phyloP scores from a whole-genome alignment of 768 basidiomycete species.

The Cystobasidium tubakii region DNA sequence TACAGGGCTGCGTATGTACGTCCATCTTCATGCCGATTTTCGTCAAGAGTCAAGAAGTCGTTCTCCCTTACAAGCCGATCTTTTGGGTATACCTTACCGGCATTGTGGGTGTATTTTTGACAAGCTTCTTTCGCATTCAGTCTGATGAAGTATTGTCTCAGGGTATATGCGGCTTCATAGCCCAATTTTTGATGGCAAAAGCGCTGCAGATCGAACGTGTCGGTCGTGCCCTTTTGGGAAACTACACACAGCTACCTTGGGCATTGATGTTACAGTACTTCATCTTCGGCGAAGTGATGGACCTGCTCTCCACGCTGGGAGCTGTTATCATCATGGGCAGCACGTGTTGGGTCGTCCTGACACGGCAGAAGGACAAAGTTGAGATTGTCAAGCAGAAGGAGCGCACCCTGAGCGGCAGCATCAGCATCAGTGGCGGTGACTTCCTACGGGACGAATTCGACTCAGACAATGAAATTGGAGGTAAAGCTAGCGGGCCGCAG shows the following conservation, averaged over 20 bases:
- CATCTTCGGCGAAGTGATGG: constrained; percentile 61
- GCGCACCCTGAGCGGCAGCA: neutral
- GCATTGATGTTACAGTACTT: constrained; percentile 61
- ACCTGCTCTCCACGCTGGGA: constrained; percentile 60
- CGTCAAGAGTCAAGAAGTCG: constrained; percentile 17
- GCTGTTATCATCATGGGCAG: constrained; percentile 61
- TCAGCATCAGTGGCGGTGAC: neutral
- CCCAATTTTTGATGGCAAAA: constrained; percentile 30
- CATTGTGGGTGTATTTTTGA: constrained; percentile 16
- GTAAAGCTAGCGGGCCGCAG: neutral
- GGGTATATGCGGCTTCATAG: constrained; percentile 28
- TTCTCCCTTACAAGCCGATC: constrained; percentile 23
- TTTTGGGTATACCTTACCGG: constrained; percentile 27
- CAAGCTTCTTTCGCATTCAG: no score
- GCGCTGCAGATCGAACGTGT: constrained; percentile 34
- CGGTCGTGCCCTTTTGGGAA: constrained; percentile 7
- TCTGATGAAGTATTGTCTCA: no score
- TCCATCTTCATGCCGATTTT: constrained; percentile 21
- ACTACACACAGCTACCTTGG: constrained; percentile 59
- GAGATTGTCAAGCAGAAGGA: constrained; percentile 12
- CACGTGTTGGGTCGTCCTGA: constrained; percentile 63
- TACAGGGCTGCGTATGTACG: neutral
- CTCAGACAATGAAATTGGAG: neutral
- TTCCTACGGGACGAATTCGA: neutral
- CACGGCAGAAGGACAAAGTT: constrained; percentile 3